Evolutionary conservation across 2,329 filamentous ascomycete species (phyloP).

Genomic region (Fusarium odoratissimum): DNA sequence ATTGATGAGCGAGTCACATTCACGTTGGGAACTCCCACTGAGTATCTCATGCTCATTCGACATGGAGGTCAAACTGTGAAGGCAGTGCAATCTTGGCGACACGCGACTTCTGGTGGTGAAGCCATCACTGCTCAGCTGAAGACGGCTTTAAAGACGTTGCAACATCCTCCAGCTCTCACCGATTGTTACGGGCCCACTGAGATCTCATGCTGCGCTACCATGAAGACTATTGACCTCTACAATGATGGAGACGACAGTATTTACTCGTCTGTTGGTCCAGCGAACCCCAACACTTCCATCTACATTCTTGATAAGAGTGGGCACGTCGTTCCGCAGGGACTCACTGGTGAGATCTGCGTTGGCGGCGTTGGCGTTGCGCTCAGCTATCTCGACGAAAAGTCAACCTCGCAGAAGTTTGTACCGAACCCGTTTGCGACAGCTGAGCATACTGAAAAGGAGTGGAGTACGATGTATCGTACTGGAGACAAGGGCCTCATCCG

Average conservation of each 20-base stretch:
- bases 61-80: neutral
- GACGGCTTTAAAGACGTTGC: accelerated
- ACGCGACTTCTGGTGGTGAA: neutral
- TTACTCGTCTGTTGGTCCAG: neutral
- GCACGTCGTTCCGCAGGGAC: neutral
- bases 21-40: neutral
- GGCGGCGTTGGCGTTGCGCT: neutral
- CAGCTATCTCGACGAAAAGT: neutral
- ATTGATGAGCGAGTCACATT: neutral
- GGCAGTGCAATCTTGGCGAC: neutral
- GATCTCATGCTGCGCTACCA: slow-evolving; percentile 2
- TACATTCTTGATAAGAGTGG: neutral
- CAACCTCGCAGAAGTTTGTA: neutral
- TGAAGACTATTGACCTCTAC: neutral
- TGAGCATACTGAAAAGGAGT: neutral
- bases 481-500: neutral
- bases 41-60: neutral
- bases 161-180: neutral
- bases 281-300: neutral
- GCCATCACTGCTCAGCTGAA: neutral
- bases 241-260: accelerated
- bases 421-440: neutral
- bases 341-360: neutral
- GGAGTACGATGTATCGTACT: neutral
- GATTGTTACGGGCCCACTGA: neutral